Percentiles rank a stretch among this genome's conserved stretches.
These are phyloP conservation scores for Paragyromitra xinjiangensis DNA, from an alignment of 495 filamentous ascomycete genomes.

Conservation along the genomic window DNA sequence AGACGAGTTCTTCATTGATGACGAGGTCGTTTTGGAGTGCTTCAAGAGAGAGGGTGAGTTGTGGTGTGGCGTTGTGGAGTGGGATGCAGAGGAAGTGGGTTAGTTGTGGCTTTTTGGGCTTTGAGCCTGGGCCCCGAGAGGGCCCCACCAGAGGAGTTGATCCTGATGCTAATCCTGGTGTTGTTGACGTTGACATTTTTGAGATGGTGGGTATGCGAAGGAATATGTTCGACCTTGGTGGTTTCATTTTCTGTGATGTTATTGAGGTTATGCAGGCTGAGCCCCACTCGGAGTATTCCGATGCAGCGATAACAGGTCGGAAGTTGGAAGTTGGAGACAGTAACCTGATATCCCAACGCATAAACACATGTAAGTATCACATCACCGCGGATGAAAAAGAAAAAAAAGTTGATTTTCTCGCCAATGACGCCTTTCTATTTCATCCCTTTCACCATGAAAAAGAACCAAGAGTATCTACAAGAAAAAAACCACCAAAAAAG, in stretches of 20 bases:
- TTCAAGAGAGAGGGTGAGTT: slow-evolving; percentile 69
- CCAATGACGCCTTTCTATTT: slow-evolving; percentile 50
- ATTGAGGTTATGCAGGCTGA: background rate
- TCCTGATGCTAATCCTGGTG: background rate
- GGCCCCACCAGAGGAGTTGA: background rate
- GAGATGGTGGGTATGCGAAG: background rate
- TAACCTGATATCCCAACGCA: background rate
- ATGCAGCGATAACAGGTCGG: background rate
- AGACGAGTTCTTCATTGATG: slow-evolving; percentile 59
- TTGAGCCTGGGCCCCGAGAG: slow-evolving; percentile 19
- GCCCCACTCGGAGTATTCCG: slow-evolving; percentile 8
- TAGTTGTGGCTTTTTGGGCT: slow-evolving; percentile 58
- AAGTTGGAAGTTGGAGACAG: slow-evolving; percentile 6
- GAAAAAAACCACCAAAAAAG: slow-evolving; percentile 25
- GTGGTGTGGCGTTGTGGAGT: slow-evolving; percentile 68
- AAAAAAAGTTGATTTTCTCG: background rate
- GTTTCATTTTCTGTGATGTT: background rate
- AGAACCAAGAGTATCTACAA: slow-evolving; percentile 43
- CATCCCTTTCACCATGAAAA: slow-evolving; percentile 24
- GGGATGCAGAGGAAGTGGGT: slow-evolving; percentile 93
- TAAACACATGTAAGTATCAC: background rate
- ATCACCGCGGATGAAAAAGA: background rate
- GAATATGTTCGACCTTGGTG: background rate
- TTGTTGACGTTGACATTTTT: slow-evolving; percentile 8
- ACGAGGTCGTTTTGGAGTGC: slow-evolving; percentile 69